phyloP scores from a whole-genome alignment of 768 basidiomycete genomes.

The Amanita pseudoporphyria region DNA sequence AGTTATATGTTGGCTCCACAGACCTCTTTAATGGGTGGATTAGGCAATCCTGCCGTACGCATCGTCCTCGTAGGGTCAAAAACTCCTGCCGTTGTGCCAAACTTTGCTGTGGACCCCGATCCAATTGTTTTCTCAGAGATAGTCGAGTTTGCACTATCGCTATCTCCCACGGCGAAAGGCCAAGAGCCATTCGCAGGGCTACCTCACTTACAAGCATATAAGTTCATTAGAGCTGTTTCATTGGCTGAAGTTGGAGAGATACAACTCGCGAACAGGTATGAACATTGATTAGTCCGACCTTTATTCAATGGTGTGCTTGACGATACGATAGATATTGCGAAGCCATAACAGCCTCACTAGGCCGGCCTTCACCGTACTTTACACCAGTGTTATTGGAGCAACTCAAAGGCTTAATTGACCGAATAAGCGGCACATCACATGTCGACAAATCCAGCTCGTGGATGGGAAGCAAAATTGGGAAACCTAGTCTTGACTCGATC shows the following conservation, averaged over 20 bases:
- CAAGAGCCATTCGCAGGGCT: constrained; percentile 81
- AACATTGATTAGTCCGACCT: no score
- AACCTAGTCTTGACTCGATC: constrained; percentile 87
- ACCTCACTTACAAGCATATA: constrained; percentile 82
- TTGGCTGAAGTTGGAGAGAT: constrained; percentile 80
- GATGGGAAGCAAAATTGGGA: constrained; percentile 79
- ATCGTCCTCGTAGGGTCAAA: constrained; percentile 67
- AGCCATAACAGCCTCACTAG: constrained; percentile 65
- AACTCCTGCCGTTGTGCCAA: constrained; percentile 39
- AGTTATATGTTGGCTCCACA: constrained; percentile 86
- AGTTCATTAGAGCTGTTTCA: constrained; percentile 63
- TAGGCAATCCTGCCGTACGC: constrained; percentile 58
- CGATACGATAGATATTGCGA: constrained; percentile 74
- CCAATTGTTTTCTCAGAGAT: constrained; percentile 83
- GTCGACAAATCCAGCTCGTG: constrained; percentile 75
- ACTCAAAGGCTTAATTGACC: constrained; percentile 69
- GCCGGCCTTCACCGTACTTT: constrained; percentile 55
- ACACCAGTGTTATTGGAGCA: constrained; percentile 61
- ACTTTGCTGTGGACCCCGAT: constrained; percentile 59
- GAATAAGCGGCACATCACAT: constrained; percentile 62
- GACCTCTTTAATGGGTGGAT: constrained; percentile 62
- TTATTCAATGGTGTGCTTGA: not conserved
- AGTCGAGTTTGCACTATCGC: constrained; percentile 80
- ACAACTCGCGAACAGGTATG: constrained; percentile 65
- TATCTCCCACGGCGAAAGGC: constrained; percentile 66